phyloP scores from a whole-genome alignment of 108 stramenopile genomes.

The Fragilariopsis cylindrus region DNA sequence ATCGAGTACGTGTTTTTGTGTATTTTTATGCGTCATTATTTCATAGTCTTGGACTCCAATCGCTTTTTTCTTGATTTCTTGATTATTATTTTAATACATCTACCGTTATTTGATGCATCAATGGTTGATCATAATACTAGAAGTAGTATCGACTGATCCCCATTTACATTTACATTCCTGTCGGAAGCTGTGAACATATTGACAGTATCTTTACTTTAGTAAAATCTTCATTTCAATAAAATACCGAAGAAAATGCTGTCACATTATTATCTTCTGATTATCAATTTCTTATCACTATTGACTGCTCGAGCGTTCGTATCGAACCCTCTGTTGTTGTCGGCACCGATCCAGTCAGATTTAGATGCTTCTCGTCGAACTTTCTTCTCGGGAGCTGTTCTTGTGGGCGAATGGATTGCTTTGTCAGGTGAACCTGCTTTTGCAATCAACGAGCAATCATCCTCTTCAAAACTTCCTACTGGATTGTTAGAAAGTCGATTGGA shows the following conservation, averaged over 20 bases:
- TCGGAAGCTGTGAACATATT: no score
- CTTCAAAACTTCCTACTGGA: conserved; percentile 30
- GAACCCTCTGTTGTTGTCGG: neutral
- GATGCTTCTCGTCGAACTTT: neutral
- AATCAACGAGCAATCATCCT: neutral
- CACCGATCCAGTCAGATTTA: neutral
- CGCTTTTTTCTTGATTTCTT: no score
- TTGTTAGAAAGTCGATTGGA: conserved; percentile 43
- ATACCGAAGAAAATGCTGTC: neutral
- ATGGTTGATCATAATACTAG: no score
- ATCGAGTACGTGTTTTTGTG: no score
- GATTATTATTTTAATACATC: no score
- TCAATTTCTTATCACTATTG: neutral
- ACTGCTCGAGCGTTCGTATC: neutral
- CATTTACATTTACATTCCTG: no score
- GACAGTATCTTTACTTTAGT: no score
- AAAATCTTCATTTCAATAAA: neutral
- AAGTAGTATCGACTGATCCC: no score
- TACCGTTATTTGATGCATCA: no score
- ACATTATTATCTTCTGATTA: neutral
- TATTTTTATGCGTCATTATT: no score
- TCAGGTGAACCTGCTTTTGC: neutral
- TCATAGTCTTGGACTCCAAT: no score
- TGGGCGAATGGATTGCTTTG: conserved; percentile 1
- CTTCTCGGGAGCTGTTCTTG: neutral